Evolutionary conservation across 768 basidiomycete genomes (phyloP).

Genomic region (Fomitopsis pulvina): DNA sequence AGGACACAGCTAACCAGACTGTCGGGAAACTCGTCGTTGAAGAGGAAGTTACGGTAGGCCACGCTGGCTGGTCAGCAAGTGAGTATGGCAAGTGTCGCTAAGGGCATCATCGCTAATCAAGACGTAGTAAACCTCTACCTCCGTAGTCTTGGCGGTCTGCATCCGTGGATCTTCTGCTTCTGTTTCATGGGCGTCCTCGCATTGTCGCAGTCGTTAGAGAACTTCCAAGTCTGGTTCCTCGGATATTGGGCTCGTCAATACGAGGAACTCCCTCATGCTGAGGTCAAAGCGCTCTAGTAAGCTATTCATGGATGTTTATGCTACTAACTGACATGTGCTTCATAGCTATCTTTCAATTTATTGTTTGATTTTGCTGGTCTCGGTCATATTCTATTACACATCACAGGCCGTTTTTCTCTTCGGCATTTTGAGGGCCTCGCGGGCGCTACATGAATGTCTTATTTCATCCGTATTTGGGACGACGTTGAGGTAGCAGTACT

Average conservation of each 20-base stretch:
- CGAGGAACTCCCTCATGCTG: conserved; percentile 6
- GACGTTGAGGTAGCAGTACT: conserved; percentile 19
- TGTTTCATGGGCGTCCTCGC: conserved; percentile 12
- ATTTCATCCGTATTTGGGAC: conserved; percentile 38
- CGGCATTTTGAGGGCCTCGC: conserved; percentile 48
- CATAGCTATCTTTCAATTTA: conserved; percentile 37
- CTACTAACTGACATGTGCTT: not conserved
- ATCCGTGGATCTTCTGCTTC: conserved; percentile 23
- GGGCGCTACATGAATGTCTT: conserved; percentile 44
- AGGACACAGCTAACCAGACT: conserved; percentile 22
- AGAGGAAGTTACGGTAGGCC: conserved; percentile 32
- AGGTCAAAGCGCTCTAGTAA: conserved; percentile 15
- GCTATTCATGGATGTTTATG: no score
- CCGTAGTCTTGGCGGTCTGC: conserved; percentile 19
- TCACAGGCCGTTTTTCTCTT: conserved; percentile 32
- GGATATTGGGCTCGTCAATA: conserved; percentile 26
- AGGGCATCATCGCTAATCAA: not conserved
- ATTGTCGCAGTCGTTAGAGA: conserved; percentile 9
- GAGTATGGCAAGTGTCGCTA: conserved; percentile 24
- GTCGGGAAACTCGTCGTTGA: conserved; percentile 29
- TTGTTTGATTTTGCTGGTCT: conserved; percentile 27
- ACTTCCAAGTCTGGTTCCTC: conserved; percentile 28
- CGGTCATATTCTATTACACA: conserved; percentile 25
- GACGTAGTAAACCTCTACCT: conserved; percentile 26
- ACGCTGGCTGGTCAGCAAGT: conserved; percentile 31